Base-by-base conservation (phyloP, 805 yeast species). In the Metschnikowia shivogae region DNA sequence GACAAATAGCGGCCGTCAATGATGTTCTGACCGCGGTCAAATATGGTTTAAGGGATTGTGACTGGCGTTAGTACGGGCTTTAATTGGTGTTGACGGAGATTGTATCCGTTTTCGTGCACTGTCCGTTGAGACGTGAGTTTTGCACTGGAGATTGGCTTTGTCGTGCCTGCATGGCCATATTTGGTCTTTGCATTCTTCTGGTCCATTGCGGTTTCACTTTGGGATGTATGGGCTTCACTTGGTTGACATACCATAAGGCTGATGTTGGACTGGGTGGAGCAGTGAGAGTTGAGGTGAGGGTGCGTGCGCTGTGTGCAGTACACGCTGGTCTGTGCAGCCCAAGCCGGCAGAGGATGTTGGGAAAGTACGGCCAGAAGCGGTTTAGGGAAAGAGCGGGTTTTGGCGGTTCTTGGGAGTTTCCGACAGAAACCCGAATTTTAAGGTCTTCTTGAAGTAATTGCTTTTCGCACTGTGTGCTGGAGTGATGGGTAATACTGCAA, bases 21-120 rank as follows among this genome's bases (percentile, higher is more conserved):
- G 98, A 89, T 45, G 85, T 80, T 65, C 98, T 84, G 32, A 93
- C 99, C 1, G 97, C 97, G 6, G 87, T 83, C 43, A 93, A 77
- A 60, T 93, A 93, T 48, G 99, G 99, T 59, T 92, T 88, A 49
- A 93, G 78, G 3, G 99, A 92, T 80, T 93, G 99, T 11, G 98
- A 92, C 99, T 86, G 45, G 11, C 2, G 55, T 53, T 49, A 55
- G 60, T 53, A 42, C 1, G 12, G 12, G 34, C n/a, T 9, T 13
- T n/a, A 9, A 7, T 8, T n/a, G 14, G 34, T 8, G 34, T 31
- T 9, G 26, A 22, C 26, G 4, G 6, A 22, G 26, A 22, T 7
- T 22, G 24, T 22, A 22, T 5, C 2, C 26, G 26, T 22, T 12
- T 12, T 30, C 32, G 13, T 12, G 32, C 32, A 22, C 26, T 22